Evolutionary conservation across 441 rosid species (phyloP).

Genomic region (Pelargonium citronellum): DNA sequence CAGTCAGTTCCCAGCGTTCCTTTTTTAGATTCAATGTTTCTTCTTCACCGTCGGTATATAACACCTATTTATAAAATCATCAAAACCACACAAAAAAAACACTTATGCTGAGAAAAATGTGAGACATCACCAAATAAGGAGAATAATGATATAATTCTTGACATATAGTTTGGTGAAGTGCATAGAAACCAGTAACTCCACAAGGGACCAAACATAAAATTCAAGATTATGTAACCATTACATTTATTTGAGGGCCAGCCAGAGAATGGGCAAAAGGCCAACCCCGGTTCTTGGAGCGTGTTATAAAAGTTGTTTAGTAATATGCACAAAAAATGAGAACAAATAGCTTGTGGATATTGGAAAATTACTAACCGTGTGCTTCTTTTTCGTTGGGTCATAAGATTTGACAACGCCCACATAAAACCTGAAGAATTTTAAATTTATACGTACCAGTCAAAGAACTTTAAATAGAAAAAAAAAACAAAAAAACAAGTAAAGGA

Average conservation of each 20-base stretch:
- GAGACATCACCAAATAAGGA: background rate
- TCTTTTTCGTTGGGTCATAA: conserved; percentile 35
- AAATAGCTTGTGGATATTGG: conserved; percentile 6
- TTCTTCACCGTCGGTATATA: conserved; percentile 58
- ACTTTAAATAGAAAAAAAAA: background rate
- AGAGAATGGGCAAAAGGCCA: background rate
- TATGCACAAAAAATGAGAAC: background rate
- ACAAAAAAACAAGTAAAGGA: background rate
- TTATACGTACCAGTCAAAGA: background rate
- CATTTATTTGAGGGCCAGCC: background rate
- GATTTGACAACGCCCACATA: conserved; percentile 53
- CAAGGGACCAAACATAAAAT: conserved; percentile 4
- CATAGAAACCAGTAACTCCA: conserved; percentile 11
- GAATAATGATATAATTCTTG: background rate
- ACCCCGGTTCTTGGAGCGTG: background rate
- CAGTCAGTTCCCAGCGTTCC: conserved; percentile 45
- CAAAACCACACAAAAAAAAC: conserved; percentile 12
- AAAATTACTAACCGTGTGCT: conserved; percentile 47
- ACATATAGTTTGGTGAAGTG: conserved; percentile 9
- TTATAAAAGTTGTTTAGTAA: background rate
- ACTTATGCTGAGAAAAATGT: conserved; percentile 8
- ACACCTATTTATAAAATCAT: conserved; percentile 36
- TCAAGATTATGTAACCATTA: background rate
- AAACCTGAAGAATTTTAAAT: conserved; percentile 40
- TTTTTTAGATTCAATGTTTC: conserved; percentile 46